These are phyloP conservation scores for Torrubiellomyces zombiae DNA, from an alignment of 2,329 filamentous ascomycete species.

Conservation along the genomic window DNA sequence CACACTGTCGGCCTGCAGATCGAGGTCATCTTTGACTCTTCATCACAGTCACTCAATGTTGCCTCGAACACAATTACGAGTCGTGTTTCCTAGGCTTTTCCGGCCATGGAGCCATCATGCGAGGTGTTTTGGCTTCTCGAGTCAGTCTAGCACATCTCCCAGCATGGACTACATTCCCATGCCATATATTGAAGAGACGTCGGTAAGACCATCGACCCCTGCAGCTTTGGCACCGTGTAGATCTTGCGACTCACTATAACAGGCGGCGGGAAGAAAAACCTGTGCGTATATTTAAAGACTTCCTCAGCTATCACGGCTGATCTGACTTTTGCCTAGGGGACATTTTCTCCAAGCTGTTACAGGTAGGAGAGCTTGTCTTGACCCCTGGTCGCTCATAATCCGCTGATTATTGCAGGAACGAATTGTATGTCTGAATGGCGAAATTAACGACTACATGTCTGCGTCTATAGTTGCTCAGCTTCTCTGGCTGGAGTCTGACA, in stretches of 20 bases:
- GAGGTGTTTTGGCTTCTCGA: constrained; percentile 27
- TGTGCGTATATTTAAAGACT: constrained; percentile 38
- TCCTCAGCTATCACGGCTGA: neutral
- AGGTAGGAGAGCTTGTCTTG: constrained; percentile 34
- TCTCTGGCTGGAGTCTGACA: constrained; percentile 94
- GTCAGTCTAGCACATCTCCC: constrained; percentile 12
- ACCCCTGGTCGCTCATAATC: constrained; percentile 5
- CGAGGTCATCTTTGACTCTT: too few relatives aligned
- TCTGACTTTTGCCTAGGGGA: constrained; percentile 39
- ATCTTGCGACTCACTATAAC: constrained; percentile 15
- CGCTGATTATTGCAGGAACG: constrained; percentile 45
- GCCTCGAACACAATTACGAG: too few relatives aligned
- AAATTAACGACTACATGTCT: constrained; percentile 77
- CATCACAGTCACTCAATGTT: too few relatives aligned
- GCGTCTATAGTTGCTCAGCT: constrained; percentile 93
- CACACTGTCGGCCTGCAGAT: too few relatives aligned
- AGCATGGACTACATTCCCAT: constrained; percentile 31
- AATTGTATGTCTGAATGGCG: constrained; percentile 83
- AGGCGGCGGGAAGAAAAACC: constrained; percentile 64
- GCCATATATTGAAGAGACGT: constrained; percentile 37
- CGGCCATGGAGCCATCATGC: constrained; percentile 17
- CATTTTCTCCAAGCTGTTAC: constrained; percentile 65
- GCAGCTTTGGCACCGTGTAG: too few relatives aligned
- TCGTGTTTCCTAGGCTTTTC: too few relatives aligned
- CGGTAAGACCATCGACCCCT: constrained; percentile 15